Conservation (phyloP, 768 basidiomycete genomes). For the Mycena kentingensis region DNA sequence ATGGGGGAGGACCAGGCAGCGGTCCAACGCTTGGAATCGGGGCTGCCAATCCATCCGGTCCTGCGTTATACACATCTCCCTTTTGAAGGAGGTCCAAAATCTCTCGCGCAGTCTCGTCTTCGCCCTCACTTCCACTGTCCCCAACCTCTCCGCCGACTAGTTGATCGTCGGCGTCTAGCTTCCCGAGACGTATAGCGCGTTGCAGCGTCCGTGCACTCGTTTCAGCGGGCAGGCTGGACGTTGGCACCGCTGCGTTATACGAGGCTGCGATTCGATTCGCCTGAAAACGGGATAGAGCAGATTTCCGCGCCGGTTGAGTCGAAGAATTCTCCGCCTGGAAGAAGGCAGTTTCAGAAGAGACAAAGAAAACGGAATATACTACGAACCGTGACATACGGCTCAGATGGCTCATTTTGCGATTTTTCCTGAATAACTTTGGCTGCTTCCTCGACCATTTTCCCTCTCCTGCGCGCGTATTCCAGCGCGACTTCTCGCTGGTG, state of each 20-base stretch:
- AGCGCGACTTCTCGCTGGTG: conserved; percentile 77
- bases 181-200: conserved; percentile 57
- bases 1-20: conserved; percentile 28
- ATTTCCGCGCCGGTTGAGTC: conserved; percentile 37
- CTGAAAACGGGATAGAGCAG: conserved; percentile 66
- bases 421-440: conserved; percentile 52
- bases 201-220: conserved; percentile 51
- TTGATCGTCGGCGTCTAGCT: conserved; percentile 47
- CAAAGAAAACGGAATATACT: conserved; percentile 1
- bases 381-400: conserved; percentile 48
- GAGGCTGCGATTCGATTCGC: conserved; percentile 54
- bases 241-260: conserved; percentile 43
- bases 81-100: conserved; percentile 52
- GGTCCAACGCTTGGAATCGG: conserved; percentile 7
- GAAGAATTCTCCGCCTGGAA: conserved; percentile 11
- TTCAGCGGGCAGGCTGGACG: conserved; percentile 39
- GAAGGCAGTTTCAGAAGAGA: conserved; percentile 2
- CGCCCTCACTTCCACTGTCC: conserved; percentile 60
- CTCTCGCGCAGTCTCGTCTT: conserved; percentile 51
- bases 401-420: conserved; percentile 41
- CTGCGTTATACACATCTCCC: conserved; percentile 56
- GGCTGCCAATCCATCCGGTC: conserved; percentile 40
- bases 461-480: conserved; percentile 66
- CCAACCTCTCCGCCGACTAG: conserved; percentile 52
- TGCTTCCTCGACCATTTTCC: conserved; percentile 54